Percentiles rank a stretch among this genome's conserved stretches.
Conservation (phyloP, 352 stramenopile species). For the Globisporangium solare region DNA sequence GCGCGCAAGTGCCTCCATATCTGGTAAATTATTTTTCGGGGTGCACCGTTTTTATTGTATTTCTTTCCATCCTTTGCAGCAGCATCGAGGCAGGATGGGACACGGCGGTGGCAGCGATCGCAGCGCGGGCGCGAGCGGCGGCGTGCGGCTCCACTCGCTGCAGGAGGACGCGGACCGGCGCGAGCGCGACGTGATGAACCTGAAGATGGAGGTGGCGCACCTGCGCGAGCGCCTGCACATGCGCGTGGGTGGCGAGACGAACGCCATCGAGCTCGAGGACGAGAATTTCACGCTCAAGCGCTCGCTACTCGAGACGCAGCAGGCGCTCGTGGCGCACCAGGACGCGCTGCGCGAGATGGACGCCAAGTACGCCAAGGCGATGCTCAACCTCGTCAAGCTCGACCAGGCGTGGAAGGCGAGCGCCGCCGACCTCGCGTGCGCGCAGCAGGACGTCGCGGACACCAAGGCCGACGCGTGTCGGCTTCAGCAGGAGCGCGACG, state of each 20-base stretch:
- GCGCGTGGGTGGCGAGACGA: slow-evolving; percentile 72
- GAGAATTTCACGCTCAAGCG: slow-evolving; percentile 70
- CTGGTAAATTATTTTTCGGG: too few species aligned
- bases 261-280: slow-evolving; percentile 68
- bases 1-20: too few species aligned
- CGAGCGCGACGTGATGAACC: slow-evolving; percentile 76
- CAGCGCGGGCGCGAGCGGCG: not conserved
- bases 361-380: slow-evolving; percentile 59
- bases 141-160: slow-evolving; percentile 39
- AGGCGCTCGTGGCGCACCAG: slow-evolving; percentile 33
- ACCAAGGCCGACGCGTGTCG: slow-evolving; percentile 2
- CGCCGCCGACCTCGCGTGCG: slow-evolving; percentile 21
- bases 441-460: slow-evolving; percentile 13
- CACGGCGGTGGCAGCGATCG: not conserved
- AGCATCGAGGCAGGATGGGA: not conserved
- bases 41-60: too few species aligned
- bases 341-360: slow-evolving; percentile 41
- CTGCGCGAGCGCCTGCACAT: slow-evolving; percentile 57
- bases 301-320: slow-evolving; percentile 48
- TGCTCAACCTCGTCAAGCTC: slow-evolving; percentile 62
- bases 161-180: slow-evolving; percentile 41
- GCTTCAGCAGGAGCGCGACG: slow-evolving; percentile 2
- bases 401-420: slow-evolving; percentile 72
- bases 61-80: too few species aligned
- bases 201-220: slow-evolving; percentile 83